These are phyloP conservation scores for Phialocephala sp. DNA, from an alignment of 2,329 filamentous ascomycete genomes.

Conservation along the genomic window DNA sequence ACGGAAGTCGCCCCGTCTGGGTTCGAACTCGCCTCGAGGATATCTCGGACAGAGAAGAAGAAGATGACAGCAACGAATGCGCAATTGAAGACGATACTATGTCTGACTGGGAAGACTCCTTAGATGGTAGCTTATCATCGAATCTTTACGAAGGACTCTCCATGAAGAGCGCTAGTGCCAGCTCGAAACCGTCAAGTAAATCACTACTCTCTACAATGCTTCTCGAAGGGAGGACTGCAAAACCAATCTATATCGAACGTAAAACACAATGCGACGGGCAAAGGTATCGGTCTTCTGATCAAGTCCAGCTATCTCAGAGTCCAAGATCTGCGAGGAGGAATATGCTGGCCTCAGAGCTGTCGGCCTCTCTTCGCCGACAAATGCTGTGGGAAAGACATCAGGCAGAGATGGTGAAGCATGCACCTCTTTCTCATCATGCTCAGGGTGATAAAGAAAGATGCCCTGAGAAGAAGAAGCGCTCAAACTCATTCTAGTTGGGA, in stretches of 20 bases:
- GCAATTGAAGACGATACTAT: conserved; percentile 8
- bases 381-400: conserved; percentile 2
- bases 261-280: neutral
- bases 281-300: conserved; percentile 1
- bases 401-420: neutral
- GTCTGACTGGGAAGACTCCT: conserved; percentile 4
- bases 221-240: neutral
- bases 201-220: conserved; percentile 7
- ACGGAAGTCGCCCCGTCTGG: conserved; percentile 1
- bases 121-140: conserved; percentile 3
- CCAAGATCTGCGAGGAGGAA: conserved; percentile 9
- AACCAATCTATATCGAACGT: conserved; percentile 5
- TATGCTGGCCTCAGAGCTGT: conserved; percentile 1
- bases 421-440: neutral
- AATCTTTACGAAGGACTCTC: neutral
- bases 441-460: neutral
- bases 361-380: neutral
- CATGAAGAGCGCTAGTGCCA: neutral
- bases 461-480: neutral
- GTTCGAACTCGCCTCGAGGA: conserved; percentile 11
- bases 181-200: conserved; percentile 2
- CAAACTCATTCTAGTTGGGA: neutral
- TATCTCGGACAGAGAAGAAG: conserved; percentile 20
- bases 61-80: conserved; percentile 13
- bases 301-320: neutral